Conservation (phyloP, 2,329 filamentous ascomycete species). For the Penicillium sp. region DNA sequence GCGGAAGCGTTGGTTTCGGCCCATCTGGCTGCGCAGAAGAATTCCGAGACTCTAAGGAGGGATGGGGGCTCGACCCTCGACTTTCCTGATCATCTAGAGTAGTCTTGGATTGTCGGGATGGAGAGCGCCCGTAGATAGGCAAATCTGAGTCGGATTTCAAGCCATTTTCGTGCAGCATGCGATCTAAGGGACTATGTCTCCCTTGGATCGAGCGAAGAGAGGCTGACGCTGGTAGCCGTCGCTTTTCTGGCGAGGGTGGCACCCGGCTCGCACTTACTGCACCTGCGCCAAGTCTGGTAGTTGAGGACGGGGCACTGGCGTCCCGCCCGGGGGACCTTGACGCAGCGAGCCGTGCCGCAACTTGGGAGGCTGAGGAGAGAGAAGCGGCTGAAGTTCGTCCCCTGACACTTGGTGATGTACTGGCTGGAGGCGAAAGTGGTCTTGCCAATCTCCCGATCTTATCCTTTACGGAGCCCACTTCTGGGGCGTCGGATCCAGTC, state of each 20-base stretch:
- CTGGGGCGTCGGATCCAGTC: conserved; percentile 25
- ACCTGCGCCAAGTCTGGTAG: conserved; percentile 15
- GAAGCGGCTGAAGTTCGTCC: conserved; percentile 11
- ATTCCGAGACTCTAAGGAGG: conserved; percentile 13
- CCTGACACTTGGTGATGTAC: conserved; percentile 3
- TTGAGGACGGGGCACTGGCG: conserved; percentile 9
- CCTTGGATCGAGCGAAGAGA: conserved; percentile 19
- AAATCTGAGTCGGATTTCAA: conserved; percentile 5
- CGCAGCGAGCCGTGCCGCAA: conserved; percentile 36
- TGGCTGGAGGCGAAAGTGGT: conserved; percentile 14
- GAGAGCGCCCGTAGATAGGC: conserved; percentile 3
- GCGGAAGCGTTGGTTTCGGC: conserved; percentile 25
- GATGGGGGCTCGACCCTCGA: conserved; percentile 10
- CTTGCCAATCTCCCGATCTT: conserved; percentile 35
- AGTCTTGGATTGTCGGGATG: conserved; percentile 10
- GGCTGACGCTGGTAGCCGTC: conserved; percentile 23
- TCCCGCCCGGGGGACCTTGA: conserved; percentile 25
- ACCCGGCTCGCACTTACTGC: conserved; percentile 17
- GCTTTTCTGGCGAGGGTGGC: conserved; percentile 12
- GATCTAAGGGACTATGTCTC: conserved; percentile 3
- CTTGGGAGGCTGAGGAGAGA: conserved; percentile 25
- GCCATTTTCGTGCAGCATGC: conserved; percentile 14
- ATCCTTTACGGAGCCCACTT: conserved; percentile 37
- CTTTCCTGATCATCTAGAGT: conserved; percentile 6
- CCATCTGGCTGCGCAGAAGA: conserved; percentile 16